Conservation (phyloP, 2,329 filamentous ascomycete species). For the Trichoderma sp. region DNA sequence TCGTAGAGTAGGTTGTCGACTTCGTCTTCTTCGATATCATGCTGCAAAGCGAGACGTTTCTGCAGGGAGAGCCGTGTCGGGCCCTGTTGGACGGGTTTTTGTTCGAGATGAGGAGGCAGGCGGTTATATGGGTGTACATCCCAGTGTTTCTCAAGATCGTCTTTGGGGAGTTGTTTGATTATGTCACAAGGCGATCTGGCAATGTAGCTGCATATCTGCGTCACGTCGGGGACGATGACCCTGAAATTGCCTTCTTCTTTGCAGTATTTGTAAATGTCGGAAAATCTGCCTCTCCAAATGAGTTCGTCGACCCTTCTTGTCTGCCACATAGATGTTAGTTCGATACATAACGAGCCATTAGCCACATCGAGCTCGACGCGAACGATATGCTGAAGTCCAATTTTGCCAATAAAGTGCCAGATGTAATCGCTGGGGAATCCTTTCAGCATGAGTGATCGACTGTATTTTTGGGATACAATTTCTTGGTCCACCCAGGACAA, state of each 20-base stretch:
- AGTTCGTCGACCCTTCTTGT: conserved; percentile 8
- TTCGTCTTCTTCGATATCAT: conserved; percentile 27
- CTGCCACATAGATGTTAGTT: conserved; percentile 32
- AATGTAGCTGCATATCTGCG: neutral
- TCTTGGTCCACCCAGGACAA: neutral
- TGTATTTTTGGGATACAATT: neutral
- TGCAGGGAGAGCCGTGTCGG: neutral
- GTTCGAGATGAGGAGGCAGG: neutral
- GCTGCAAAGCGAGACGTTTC: conserved; percentile 25
- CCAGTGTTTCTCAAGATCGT: conserved; percentile 9
- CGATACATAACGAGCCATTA: conserved; percentile 29
- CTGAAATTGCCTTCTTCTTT: neutral
- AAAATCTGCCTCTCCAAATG: neutral
- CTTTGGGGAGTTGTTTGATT: neutral
- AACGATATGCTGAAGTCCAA: conserved; percentile 30
- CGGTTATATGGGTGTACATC: conserved; percentile 24
- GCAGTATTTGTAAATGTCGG: neutral
- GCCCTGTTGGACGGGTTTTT: neutral
- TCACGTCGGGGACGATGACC: neutral
- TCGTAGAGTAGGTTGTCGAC: conserved; percentile 27
- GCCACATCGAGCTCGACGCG: neutral
- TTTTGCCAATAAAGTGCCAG: conserved; percentile 32
- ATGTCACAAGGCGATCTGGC: fast-evolving
- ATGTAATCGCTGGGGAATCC: conserved; percentile 32
- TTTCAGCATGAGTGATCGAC: conserved; percentile 30